Percentiles rank a stretch among this genome's conserved stretches.
These are phyloP conservation scores for Chalaropsis thielavioides DNA, from an alignment of 2,329 filamentous ascomycete genomes.

Conservation along the genomic window DNA sequence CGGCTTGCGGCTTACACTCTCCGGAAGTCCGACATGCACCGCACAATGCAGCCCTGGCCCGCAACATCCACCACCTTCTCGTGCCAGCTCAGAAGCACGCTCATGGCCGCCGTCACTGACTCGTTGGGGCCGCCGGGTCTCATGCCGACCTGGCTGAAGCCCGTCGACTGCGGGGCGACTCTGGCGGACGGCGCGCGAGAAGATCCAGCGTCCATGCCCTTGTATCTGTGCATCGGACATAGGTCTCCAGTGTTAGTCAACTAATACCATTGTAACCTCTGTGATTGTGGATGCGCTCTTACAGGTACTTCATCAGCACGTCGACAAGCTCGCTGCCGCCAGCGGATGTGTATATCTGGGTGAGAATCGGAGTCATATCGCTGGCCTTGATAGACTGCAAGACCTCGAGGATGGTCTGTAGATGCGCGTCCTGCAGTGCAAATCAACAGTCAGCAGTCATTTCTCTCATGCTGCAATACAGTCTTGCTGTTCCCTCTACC, in stretches of 20 bases:
- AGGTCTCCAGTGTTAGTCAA: neutral
- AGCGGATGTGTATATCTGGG: conserved; percentile 61
- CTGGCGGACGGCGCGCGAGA: conserved; percentile 32
- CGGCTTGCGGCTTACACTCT: conserved; percentile 36
- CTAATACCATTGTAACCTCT: neutral
- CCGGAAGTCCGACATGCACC: conserved; percentile 92
- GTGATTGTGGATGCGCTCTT: conserved; percentile 29
- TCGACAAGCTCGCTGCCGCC: conserved; percentile 77
- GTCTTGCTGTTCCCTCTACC: neutral
- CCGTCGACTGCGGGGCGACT: conserved; percentile 62
- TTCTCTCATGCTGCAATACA: neutral
- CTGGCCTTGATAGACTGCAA: conserved; percentile 90
- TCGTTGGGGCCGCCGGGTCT: conserved; percentile 41
- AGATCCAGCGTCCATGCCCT: conserved; percentile 57
- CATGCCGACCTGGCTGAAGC: conserved; percentile 66
- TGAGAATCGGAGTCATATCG: conserved; percentile 83
- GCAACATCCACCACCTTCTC: conserved; percentile 95
- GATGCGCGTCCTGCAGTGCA: conserved; percentile 56
- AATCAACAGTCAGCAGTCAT: conserved; percentile 8
- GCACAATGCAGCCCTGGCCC: conserved; percentile 77
- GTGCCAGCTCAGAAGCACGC: conserved; percentile 93
- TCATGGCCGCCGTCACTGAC: conserved; percentile 80
- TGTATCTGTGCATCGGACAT: conserved; percentile 47
- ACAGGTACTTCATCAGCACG: conserved; percentile 96
- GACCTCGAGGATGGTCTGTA: conserved; percentile 81